Evolutionary conservation across 2,329 filamentous ascomycete species (phyloP), one percentile per base, ranked within the genome.

Genomic region (Chaetomiaceae sp.): DNA sequence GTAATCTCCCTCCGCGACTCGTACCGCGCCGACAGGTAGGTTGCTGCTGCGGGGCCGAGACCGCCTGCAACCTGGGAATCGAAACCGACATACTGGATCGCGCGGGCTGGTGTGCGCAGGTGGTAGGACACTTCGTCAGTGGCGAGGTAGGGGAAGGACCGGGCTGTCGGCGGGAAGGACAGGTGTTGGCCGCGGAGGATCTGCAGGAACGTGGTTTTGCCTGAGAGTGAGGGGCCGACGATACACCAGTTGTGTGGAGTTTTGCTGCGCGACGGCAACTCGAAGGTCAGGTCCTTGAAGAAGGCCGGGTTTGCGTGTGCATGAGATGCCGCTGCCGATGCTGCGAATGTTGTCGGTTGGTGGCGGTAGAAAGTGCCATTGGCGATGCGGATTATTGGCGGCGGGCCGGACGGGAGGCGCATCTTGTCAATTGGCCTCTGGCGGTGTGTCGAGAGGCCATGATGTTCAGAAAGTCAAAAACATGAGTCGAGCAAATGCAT

Each of bases 41-140:
- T 85, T 19, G 88, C 87, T 0, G 80, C 78, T 6, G 77, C 76
- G n/a, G 74, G 73, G 2, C 79, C 77, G 6, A 80, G 72, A 0
- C 66, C 64, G 14, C 81, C 72, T 45, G 76, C 72, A 6, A 83
- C 79, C 61, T 91, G 88, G 2, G 83, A 84, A 65, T 90, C 88
- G 65, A 97, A 97, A 0, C 94, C 92, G 9, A 97, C 91, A 74
- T 96, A 92, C 62, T 86, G 85, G 54, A 99, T 87, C 0, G 90
- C 90, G 59, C 78, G 77, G 12, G 76, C 75, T 0, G 87, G 82
- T 48, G 75, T 79, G 40, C 81, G 78, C 44, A 88, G 69, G 2
- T 75, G 72, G 20, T 72, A 61, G 2, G 80, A 72, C 6, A 89
- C 78, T 6, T 79, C 76, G 44, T 81, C 77, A 2, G 79, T 82